Conservation (phyloP, 805 yeast species). For the Starmerella khaoyaiensis region DNA sequence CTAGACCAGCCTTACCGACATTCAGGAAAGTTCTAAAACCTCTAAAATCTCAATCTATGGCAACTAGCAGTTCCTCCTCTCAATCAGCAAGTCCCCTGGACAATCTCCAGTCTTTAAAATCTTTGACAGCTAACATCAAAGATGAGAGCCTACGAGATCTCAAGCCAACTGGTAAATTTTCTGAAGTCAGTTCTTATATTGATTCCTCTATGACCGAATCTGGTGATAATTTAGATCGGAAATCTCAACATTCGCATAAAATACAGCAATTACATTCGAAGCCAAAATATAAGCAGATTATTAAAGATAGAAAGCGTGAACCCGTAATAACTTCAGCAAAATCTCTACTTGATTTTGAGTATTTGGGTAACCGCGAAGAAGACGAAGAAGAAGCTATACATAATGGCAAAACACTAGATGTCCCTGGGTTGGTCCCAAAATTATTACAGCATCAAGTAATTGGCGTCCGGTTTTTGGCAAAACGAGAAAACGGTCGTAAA, state of each 20-base stretch:
- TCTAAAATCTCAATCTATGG: no score
- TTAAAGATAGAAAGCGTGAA: neutral
- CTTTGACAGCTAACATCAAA: neutral
- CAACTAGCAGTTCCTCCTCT: no score
- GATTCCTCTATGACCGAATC: no score
- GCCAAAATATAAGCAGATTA: slow-evolving; percentile 8
- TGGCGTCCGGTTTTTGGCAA: slow-evolving; percentile 34
- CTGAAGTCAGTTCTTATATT: no score
- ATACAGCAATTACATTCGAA: neutral
- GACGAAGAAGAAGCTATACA: neutral
- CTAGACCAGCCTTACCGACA: neutral
- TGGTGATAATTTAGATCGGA: neutral
- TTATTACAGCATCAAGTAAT: slow-evolving; percentile 36
- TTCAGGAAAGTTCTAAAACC: neutral
- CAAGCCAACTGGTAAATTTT: no score
- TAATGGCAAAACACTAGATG: slow-evolving; percentile 6
- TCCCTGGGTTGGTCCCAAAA: slow-evolving; percentile 32
- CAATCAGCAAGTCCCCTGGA: no score
- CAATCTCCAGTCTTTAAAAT: no score
- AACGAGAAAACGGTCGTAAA: slow-evolving; percentile 28
- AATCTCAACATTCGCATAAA: neutral
- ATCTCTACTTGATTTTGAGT: neutral
- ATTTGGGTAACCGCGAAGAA: no score
- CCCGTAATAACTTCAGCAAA: no score
- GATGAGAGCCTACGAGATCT: slow-evolving; percentile 1